These are phyloP conservation scores for Melanomma pulvis-pyrius DNA, from an alignment of 495 filamentous ascomycete species.

Conservation along the genomic window DNA sequence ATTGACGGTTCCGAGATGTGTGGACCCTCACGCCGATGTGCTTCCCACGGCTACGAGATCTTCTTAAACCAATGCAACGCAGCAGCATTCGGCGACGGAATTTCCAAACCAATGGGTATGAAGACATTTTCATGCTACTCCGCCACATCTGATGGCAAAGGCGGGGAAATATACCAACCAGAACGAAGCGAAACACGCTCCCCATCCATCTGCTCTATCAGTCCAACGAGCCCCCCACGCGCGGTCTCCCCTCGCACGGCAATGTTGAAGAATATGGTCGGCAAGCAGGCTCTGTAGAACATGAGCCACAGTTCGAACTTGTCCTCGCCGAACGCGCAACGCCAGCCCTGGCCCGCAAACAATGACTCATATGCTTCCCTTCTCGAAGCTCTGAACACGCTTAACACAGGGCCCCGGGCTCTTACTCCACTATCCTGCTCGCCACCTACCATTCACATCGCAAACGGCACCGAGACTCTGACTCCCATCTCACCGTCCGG, in stretches of 20 bases:
- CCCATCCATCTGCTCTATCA: slow-evolving; percentile 1
- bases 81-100: neutral
- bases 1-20: slow-evolving; percentile 27
- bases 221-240: slow-evolving; percentile 19
- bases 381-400: neutral
- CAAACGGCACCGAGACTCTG: slow-evolving; percentile 12
- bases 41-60: slow-evolving; percentile 13
- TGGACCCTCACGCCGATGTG: slow-evolving; percentile 14
- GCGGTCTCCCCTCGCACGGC: slow-evolving; percentile 25
- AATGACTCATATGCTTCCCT: too few relatives aligned
- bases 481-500: slow-evolving; percentile 10
- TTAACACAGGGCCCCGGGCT: neutral
- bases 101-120: neutral
- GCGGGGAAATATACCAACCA: neutral
- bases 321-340: neutral
- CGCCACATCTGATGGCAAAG: neutral
- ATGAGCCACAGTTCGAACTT: slow-evolving; percentile 6
- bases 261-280: slow-evolving; percentile 30
- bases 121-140: neutral
- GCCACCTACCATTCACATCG: slow-evolving; percentile 2
- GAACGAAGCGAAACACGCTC: neutral
- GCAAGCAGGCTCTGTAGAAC: slow-evolving; percentile 19
- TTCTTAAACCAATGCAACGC: neutral
- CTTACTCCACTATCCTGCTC: neutral
- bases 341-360: neutral